Evolutionary conservation across 345 rosid genomes (phyloP), one percentile per base, ranked within the genome.

Genomic region (Bruguiera parviflora): DNA sequence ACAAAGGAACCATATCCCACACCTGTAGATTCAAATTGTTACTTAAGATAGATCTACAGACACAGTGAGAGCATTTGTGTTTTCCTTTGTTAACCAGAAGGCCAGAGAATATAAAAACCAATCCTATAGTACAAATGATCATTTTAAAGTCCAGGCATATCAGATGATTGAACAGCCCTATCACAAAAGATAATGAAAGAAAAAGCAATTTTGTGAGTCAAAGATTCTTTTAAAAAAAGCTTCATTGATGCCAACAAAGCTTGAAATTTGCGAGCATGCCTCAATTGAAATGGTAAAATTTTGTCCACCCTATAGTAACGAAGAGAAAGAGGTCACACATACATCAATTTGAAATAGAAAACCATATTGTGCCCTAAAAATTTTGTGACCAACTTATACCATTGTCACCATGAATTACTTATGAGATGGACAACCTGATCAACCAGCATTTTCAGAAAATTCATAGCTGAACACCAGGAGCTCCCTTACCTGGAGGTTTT

Each of bases 1-100:
- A 92, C 71, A 31, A 89, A 57, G 57, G 96, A 95, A 64, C 88
- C 94, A 82, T 92, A 95, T 64, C 99, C 99, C 75, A 60, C 77
- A 65, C 86, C 91, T 86, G 80, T 53, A 71, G 28, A 65, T 13
- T 69, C 21, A 53, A 77, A 71, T 63, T 29, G 11, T 32, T 49
- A 65, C 64, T 65, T 64, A 27, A 11, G 18, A 59, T 28, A n/a
- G 28, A 22, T 29, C 53, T 39, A 27, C 2, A 25, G 19, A n/a
- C 32, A 24, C 52, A 39, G 32, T 29, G 49, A 39, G 2, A 10
- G 3, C 0, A 9, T 39, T 39, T 39, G 10, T 39, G 13, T 39
- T 39, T 39, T 39, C 46, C 46, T 39, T 8, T 39, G 46, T 39
- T 2, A 39, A 62, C 4, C 16, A 7, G 11, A 13, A 13, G 25